Conservation (phyloP, 2,329 filamentous ascomycete species). For the Xylariaceae sp. region DNA sequence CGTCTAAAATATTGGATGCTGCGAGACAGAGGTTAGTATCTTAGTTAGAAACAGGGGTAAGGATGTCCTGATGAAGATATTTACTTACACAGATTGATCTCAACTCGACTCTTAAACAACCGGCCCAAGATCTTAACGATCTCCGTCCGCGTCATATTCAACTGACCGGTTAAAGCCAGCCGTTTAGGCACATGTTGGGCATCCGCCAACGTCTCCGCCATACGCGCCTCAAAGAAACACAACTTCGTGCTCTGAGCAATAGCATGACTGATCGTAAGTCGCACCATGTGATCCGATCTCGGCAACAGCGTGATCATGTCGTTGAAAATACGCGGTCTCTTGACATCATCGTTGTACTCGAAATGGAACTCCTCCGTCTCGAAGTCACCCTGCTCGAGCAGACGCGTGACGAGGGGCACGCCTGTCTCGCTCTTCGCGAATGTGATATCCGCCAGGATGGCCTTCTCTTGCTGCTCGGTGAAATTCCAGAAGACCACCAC, state of each 20-base stretch:
- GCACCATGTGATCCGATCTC: constrained; percentile 94
- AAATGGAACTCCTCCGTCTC: constrained; percentile 99
- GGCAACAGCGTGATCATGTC: constrained; percentile 98
- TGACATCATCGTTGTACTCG: constrained; percentile 83
- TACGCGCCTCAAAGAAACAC: constrained; percentile 91
- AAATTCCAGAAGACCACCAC: constrained; percentile 99
- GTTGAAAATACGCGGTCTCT: constrained; percentile 89
- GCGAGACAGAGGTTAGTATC: neutral
- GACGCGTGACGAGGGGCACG: constrained; percentile 66
- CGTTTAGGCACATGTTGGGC: constrained; percentile 88
- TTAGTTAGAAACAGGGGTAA: too few species aligned
- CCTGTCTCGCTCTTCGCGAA: constrained; percentile 69
- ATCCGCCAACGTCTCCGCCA: constrained; percentile 89
- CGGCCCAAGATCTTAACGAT: constrained; percentile 88
- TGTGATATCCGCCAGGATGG: constrained; percentile 88
- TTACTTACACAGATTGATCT: constrained; percentile 89
- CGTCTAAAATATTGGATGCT: constrained; percentile 94
- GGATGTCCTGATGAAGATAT: neutral
- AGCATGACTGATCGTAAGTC: constrained; percentile 93
- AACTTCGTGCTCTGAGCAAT: constrained; percentile 97
- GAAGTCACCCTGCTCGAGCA: constrained; percentile 82
- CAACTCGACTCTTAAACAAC: constrained; percentile 88
- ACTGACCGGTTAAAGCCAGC: constrained; percentile 79
- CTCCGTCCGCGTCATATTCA: constrained; percentile 87
- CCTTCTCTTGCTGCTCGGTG: constrained; percentile 90